A percentile compares a stretch with the other conserved stretches of the same genome.
Conservation (phyloP, 495 filamentous ascomycete genomes). For the Lophium mytilinum region DNA sequence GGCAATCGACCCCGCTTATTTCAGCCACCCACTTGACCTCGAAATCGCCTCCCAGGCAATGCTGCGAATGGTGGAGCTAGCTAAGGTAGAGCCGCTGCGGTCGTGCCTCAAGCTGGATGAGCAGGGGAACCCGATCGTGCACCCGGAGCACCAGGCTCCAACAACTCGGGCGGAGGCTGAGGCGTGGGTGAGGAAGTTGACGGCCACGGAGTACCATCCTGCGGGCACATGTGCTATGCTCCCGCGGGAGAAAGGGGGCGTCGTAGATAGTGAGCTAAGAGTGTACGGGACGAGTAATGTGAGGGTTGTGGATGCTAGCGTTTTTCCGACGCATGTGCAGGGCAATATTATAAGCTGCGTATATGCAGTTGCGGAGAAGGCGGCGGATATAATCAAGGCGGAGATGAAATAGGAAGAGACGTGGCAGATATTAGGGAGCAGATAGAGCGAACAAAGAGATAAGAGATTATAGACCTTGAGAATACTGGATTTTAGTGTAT, state of each 20-base stretch:
- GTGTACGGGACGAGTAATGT: slow-evolving; percentile 25
- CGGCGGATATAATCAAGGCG: slow-evolving; percentile 22
- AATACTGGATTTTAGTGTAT: too few relatives aligned
- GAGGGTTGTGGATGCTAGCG: slow-evolving; percentile 17
- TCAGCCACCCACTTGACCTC: slow-evolving; percentile 15
- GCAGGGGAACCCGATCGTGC: slow-evolving; percentile 4
- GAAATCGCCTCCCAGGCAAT: slow-evolving; percentile 13
- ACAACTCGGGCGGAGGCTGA: slow-evolving; percentile 15
- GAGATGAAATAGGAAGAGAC: too few relatives aligned
- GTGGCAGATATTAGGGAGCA: too few relatives aligned
- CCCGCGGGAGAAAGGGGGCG: slow-evolving; percentile 15
- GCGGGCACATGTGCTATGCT: slow-evolving; percentile 20
- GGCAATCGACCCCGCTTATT: slow-evolving; percentile 15
- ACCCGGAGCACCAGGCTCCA: slow-evolving; percentile 1
- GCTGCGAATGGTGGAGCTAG: slow-evolving; percentile 3
- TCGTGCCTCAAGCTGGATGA: slow-evolving; percentile 11
- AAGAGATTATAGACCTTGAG: too few relatives aligned
- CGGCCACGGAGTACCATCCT: slow-evolving; percentile 21
- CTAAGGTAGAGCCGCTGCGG: slow-evolving; percentile 3
- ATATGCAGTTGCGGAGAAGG: slow-evolving; percentile 24
- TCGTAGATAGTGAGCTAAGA: slow-evolving; percentile 15
- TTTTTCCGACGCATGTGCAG: slow-evolving; percentile 17
- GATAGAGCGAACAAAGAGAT: too few relatives aligned
- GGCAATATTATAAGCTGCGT: slow-evolving; percentile 15
- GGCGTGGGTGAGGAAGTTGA: slow-evolving; percentile 1